These are phyloP conservation scores for Stentor roeselii DNA, from an alignment of 73 alveolate genomes.

Conservation along the genomic window DNA sequence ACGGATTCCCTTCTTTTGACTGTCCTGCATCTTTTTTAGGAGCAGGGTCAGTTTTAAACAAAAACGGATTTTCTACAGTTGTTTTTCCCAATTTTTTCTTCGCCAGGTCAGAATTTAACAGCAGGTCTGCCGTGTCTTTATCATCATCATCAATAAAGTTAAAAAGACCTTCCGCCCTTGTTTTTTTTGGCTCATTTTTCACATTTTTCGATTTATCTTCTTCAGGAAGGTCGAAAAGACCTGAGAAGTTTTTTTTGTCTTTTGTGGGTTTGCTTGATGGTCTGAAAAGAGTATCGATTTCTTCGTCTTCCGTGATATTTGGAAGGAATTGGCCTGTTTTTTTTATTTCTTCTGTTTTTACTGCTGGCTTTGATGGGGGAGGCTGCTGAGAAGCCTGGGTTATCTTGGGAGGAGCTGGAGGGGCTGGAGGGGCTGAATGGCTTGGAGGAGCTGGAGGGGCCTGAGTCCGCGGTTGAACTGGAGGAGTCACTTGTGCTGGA, in stretches of 20 bases:
- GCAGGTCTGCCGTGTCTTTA: not conserved
- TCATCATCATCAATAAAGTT: constrained; percentile 20
- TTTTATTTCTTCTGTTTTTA: not conserved
- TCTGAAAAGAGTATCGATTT: not conserved
- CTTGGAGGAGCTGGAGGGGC: constrained; percentile 20
- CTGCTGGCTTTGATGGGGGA: not conserved
- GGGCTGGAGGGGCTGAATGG: not conserved
- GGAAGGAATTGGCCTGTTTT: not conserved
- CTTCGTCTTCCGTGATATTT: not conserved
- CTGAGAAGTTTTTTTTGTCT: not conserved
- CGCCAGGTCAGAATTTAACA: constrained; percentile 15
- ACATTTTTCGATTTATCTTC: not conserved
- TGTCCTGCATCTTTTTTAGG: not conserved
- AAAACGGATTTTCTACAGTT: constrained; percentile 2
- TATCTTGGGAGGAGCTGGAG: not conserved
- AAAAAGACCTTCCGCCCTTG: constrained; percentile 11
- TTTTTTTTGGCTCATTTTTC: not conserved
- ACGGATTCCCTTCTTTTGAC: not conserved
- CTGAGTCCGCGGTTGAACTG: not conserved
- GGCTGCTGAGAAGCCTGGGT: not conserved
- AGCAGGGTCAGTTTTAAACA: not conserved
- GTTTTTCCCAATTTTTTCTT: not conserved
- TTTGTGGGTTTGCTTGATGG: not conserved
- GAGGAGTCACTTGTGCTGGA: not conserved
- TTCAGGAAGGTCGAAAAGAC: constrained; percentile 7